Percentiles rank a stretch among this genome's conserved stretches.
Conservation (phyloP, 2,329 filamentous ascomycete genomes). For the Fusarium dimerum region DNA sequence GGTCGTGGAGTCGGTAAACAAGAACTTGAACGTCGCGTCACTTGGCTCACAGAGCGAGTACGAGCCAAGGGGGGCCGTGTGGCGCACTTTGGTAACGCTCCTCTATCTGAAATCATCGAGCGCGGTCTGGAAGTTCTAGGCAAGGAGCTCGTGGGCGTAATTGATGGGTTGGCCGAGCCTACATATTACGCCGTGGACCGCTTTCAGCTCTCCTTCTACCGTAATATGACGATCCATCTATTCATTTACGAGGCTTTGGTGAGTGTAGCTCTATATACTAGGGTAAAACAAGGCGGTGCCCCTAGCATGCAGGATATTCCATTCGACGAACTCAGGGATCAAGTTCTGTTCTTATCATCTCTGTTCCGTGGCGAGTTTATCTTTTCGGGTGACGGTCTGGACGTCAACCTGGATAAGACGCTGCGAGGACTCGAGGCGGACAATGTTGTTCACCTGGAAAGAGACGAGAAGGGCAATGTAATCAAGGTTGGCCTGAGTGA, state of each 20-base stretch:
- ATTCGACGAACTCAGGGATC: slow-evolving; percentile 71
- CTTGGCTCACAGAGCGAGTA: slow-evolving; percentile 85
- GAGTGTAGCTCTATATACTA: slow-evolving; percentile 85
- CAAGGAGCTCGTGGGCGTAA: slow-evolving; percentile 79
- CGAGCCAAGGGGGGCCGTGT: slow-evolving; percentile 86
- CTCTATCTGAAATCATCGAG: slow-evolving; percentile 80
- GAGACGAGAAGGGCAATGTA: slow-evolving; percentile 57
- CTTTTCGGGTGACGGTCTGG: slow-evolving; percentile 84
- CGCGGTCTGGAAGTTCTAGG: slow-evolving; percentile 90
- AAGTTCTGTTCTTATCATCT: slow-evolving; percentile 87
- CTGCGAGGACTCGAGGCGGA: slow-evolving; percentile 77
- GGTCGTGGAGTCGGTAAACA: slow-evolving; percentile 87
- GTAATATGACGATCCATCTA: slow-evolving; percentile 98
- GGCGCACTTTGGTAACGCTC: slow-evolving; percentile 83
- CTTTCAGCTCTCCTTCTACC: slow-evolving; percentile 97
- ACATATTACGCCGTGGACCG: slow-evolving; percentile 94
- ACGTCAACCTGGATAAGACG: slow-evolving; percentile 78
- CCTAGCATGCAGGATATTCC: slow-evolving; percentile 76
- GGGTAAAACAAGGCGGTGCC: slow-evolving; percentile 88
- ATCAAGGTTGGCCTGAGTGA: slow-evolving; percentile 72
- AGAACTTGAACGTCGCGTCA: slow-evolving; percentile 81
- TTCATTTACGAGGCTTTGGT: slow-evolving; percentile 94
- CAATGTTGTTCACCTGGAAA: slow-evolving; percentile 69
- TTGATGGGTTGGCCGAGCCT: slow-evolving; percentile 80
- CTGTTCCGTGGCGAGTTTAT: slow-evolving; percentile 97